Evolutionary conservation across 768 basidiomycete genomes (phyloP).

Genomic region (Suillus tomentosus): DNA sequence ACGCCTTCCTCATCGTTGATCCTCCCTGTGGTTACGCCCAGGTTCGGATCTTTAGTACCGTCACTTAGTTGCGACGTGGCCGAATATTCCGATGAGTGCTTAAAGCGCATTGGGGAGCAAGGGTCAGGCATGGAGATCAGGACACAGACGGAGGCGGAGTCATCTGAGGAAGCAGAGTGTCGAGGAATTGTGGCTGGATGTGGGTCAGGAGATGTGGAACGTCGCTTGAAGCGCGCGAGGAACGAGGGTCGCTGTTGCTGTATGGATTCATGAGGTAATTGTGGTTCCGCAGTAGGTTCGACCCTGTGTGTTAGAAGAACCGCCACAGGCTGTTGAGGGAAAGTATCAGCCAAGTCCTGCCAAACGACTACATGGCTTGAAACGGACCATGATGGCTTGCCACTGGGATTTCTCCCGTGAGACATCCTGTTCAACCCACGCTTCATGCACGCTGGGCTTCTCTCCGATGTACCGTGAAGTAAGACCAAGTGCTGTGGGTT

Average conservation of each 20-base stretch:
- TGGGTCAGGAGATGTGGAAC: slow-evolving; percentile 14
- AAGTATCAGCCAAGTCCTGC: slow-evolving; percentile 9
- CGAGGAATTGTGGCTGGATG: slow-evolving; percentile 1
- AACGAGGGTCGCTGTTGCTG: slow-evolving; percentile 7
- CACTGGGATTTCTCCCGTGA: slow-evolving; percentile 32
- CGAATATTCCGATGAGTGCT: slow-evolving; percentile 19
- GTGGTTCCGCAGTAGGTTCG: background rate
- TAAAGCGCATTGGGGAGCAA: slow-evolving; percentile 19
- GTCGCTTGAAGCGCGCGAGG: slow-evolving; percentile 11
- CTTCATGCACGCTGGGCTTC: slow-evolving; percentile 54
- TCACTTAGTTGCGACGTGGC: slow-evolving; percentile 19
- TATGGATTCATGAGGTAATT: background rate
- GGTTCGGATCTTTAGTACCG: slow-evolving; percentile 1
- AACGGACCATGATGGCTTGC: slow-evolving; percentile 51
- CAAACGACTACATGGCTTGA: background rate
- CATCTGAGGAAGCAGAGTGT: slow-evolving; percentile 19
- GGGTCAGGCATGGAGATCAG: slow-evolving; percentile 59
- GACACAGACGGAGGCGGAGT: slow-evolving; percentile 54
- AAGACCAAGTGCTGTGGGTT: slow-evolving; percentile 29
- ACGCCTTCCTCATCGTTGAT: slow-evolving; percentile 36
- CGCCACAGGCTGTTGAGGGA: slow-evolving; percentile 19
- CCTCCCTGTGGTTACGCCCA: slow-evolving; percentile 22
- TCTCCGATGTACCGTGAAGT: slow-evolving; percentile 45
- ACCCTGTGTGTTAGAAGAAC: slow-evolving; percentile 34
- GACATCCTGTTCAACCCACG: slow-evolving; percentile 40